Conservation (phyloP, 495 filamentous ascomycete species). For the Daldinia decipiens region DNA sequence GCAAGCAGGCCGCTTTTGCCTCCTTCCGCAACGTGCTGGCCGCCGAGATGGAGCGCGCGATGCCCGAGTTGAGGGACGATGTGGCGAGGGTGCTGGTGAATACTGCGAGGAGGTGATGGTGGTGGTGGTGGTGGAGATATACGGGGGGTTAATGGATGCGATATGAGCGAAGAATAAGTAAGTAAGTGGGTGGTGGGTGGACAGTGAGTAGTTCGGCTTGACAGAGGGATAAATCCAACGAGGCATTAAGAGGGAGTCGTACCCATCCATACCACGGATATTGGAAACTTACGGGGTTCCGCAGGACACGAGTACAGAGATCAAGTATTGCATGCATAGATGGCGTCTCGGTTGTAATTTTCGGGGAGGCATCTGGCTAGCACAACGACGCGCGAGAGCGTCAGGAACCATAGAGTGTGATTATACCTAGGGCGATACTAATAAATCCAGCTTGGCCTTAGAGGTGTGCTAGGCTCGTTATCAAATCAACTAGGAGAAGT, state of each 20-base stretch:
- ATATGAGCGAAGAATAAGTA: neutral
- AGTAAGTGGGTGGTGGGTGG: neutral
- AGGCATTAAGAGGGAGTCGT: neutral
- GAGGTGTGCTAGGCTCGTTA: too few species aligned
- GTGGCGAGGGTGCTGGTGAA: conserved; percentile 68
- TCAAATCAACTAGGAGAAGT: neutral
- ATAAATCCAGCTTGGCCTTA: neutral
- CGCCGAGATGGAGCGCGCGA: conserved; percentile 76
- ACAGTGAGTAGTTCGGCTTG: neutral
- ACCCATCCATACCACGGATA: neutral
- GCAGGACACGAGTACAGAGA: neutral
- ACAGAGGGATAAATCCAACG: neutral
- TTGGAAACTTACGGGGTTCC: neutral
- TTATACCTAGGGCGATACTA: neutral
- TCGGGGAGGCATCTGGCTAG: neutral
- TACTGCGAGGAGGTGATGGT: conserved; percentile 43
- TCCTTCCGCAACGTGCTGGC: conserved; percentile 84
- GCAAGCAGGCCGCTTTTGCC: conserved; percentile 83
- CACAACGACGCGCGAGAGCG: neutral
- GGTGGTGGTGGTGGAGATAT: too few species aligned
- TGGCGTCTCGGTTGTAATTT: conserved; percentile 20
- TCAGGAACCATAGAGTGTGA: neutral
- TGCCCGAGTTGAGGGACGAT: conserved; percentile 80
- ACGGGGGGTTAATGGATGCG: neutral
- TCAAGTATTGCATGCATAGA: conserved; percentile 7